Base-by-base conservation (phyloP, 179 eudicot genomes). In the Beta macrorhiza region DNA sequence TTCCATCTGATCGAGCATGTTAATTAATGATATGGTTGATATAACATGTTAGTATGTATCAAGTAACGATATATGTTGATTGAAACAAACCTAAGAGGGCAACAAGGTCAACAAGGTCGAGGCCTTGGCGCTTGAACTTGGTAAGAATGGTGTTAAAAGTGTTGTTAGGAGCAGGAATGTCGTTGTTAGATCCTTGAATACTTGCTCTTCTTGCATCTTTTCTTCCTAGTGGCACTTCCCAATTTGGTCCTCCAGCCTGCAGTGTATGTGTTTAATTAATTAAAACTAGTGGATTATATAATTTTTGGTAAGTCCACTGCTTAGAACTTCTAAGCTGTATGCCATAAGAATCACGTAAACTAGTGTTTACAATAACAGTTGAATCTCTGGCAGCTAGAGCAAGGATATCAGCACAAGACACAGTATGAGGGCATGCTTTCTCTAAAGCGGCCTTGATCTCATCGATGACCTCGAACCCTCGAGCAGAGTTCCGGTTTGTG, bases 161-260 rank as follows among this genome's bases (percentile, higher is more conserved):
- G 87, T 84, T 87, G 87, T 90, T 90, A 61, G 97, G 97, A 44
- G 95, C 97, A 12, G 98, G 98, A 80, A 92, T 92, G 83, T 93
- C 79, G 19, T 90, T 82, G 90, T 94, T 94, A 55, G 98, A 91
- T 9, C 96, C 94, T 75, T 89, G 89, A 71, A 94, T 79, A 81
- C 97, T 93, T 74, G 98, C 97, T 71, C 80, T 79, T 84, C 59
- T 86, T 0, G 97, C 78, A 84, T 94, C 98, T 74, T 91, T 89
- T 87, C 98, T 88, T 79, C 98, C 98, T 37, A 94, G 61, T 49
- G 97, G 96, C 49, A 94, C 97, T 53, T 75, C 94, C 98, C 98
- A 94, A 80, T 80, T 79, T 0, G 96, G 98, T 58, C 98, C 98
- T 44, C 97, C 97, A 32, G 91, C 79, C 98, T 93, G 72, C 68